phyloP scores from a whole-genome alignment of 768 basidiomycete species.

The Leccinellum luteum region DNA sequence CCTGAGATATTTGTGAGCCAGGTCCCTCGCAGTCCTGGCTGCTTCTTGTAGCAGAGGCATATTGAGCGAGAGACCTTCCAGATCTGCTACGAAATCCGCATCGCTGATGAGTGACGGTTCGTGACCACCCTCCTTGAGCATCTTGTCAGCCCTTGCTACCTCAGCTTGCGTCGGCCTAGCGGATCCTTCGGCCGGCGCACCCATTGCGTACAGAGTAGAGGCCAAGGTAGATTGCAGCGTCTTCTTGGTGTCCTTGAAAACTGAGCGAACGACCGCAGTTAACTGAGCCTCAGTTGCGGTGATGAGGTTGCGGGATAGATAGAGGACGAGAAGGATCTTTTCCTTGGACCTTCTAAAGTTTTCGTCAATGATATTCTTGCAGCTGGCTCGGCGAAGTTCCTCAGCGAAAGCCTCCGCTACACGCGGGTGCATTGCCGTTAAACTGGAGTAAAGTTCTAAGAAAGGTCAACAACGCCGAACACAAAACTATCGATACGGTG shows the following conservation, averaged over 20 bases:
- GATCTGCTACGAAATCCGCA: slow-evolving; percentile 22
- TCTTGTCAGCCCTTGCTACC: slow-evolving; percentile 9
- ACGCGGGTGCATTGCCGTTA: slow-evolving; percentile 16
- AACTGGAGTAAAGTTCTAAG: slow-evolving; percentile 17
- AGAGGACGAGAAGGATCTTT: slow-evolving; percentile 17
- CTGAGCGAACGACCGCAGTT: slow-evolving; percentile 9
- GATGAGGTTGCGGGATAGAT: slow-evolving; percentile 15
- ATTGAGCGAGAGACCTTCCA: slow-evolving; percentile 12
- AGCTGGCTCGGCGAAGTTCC: slow-evolving; percentile 15
- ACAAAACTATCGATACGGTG: neutral
- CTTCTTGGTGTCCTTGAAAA: slow-evolving; percentile 12
- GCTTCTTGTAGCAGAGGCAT: slow-evolving; percentile 19
- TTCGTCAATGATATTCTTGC: slow-evolving; percentile 15
- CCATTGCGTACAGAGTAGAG: slow-evolving; percentile 15
- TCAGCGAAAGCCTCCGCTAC: slow-evolving; percentile 20
- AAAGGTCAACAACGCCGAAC: neutral
- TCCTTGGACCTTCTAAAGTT: slow-evolving; percentile 24
- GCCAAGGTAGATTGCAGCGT: slow-evolving; percentile 13
- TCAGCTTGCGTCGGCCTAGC: slow-evolving; percentile 14
- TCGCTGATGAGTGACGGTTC: slow-evolving; percentile 22
- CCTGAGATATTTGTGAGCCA: slow-evolving; percentile 20
- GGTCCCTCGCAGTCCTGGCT: slow-evolving; percentile 8
- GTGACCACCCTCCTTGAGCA: slow-evolving; percentile 22
- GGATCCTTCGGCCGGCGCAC: neutral
- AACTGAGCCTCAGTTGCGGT: slow-evolving; percentile 15